phyloP scores from a whole-genome alignment of 2,329 filamentous ascomycete species.

The Colletotrichum paranaense region DNA sequence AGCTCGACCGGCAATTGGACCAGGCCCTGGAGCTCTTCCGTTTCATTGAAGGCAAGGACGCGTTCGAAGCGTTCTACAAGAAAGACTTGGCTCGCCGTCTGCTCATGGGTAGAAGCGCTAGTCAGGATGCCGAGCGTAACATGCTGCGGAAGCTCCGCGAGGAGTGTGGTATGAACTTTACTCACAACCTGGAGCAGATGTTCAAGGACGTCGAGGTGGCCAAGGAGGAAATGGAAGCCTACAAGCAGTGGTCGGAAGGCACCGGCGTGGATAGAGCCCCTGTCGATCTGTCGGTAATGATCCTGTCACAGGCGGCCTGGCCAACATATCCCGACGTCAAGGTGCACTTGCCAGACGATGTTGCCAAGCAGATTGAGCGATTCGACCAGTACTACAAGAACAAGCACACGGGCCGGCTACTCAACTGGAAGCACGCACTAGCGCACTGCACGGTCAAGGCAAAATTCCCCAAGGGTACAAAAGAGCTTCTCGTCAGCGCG shows the following conservation, averaged over 20 bases:
- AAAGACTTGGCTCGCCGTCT: constrained; percentile 91
- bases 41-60: constrained; percentile 96
- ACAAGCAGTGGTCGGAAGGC: constrained; percentile 70
- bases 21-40: constrained; percentile 94
- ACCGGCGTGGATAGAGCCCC: constrained; percentile 50
- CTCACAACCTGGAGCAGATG: constrained; percentile 98
- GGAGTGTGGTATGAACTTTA: constrained; percentile 94
- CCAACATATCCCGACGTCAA: constrained; percentile 84
- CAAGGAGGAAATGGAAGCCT: constrained; percentile 91
- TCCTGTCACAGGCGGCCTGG: constrained; percentile 93
- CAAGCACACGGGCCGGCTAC: constrained; percentile 88
- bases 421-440: constrained; percentile 94
- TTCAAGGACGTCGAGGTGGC: constrained; percentile 98
- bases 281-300: constrained; percentile 85
- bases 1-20: constrained; percentile 92
- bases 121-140: constrained; percentile 92
- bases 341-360: constrained; percentile 79
- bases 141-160: constrained; percentile 93
- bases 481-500: constrained; percentile 90
- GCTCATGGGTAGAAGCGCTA: constrained; percentile 92
- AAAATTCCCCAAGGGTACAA: constrained; percentile 80
- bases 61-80: constrained; percentile 99
- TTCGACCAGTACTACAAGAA: constrained; percentile 89
- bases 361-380: constrained; percentile 79
- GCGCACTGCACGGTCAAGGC: constrained; percentile 90